Percentiles rank a stretch among this genome's conserved stretches.
Conservation (phyloP, 2,329 filamentous ascomycete species). For the Pseudonectria buxi region DNA sequence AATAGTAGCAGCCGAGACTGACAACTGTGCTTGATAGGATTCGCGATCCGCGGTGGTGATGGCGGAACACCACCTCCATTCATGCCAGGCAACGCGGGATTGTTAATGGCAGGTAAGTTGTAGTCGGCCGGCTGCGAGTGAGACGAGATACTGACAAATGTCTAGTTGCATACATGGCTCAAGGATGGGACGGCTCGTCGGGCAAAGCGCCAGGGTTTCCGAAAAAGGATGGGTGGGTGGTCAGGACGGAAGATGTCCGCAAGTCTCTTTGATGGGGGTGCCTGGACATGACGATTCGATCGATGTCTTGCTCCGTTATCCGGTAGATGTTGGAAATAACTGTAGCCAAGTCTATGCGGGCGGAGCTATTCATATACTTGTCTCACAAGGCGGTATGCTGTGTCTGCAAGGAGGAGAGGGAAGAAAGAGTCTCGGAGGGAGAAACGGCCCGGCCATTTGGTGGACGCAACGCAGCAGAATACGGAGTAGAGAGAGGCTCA, state of each 20-base stretch:
- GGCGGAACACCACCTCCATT: constrained; percentile 26
- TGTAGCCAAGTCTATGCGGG: too few relatives aligned
- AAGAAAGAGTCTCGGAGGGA: too few relatives aligned
- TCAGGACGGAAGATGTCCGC: constrained; percentile 28
- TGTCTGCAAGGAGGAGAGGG: too few relatives aligned
- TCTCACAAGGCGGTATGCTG: too few relatives aligned
- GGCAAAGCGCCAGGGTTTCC: constrained; percentile 30
- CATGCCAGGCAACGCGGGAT: constrained; percentile 32
- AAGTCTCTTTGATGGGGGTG: constrained; percentile 23
- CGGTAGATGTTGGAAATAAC: too few relatives aligned
- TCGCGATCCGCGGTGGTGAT: constrained; percentile 23
- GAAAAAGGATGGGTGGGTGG: constrained; percentile 26
- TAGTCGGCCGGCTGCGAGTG: fast-evolving
- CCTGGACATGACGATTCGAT: neutral
- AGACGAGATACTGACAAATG: neutral
- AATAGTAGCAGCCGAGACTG: neutral
- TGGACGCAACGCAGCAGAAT: too few relatives aligned
- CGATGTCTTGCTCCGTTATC: too few relatives aligned
- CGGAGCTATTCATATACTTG: too few relatives aligned
- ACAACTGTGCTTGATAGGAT: constrained; percentile 9
- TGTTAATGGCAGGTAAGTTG: constrained; percentile 24
- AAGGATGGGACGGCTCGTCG: constrained; percentile 18
- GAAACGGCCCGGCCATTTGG: too few relatives aligned
- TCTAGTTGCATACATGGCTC: constrained; percentile 31
- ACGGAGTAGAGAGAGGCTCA: too few relatives aligned